Evolutionary conservation across 371 early-diverging fungal species (phyloP).

Genomic region (Mucor mucedo): DNA sequence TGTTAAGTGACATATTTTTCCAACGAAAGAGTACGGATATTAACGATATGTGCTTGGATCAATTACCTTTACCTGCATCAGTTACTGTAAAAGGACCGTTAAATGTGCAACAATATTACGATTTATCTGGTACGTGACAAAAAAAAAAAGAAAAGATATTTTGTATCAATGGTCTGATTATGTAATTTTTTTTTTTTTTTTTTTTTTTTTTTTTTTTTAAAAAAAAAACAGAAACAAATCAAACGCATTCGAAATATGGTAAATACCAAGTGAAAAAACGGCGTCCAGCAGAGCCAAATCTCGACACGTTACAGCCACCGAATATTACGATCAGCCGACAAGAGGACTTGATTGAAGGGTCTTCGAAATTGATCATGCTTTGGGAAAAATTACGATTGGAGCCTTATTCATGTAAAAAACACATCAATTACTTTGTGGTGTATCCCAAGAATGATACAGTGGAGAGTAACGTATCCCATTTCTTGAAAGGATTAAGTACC

Average conservation of each 20-base stretch:
- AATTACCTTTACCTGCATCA: constrained; percentile 40
- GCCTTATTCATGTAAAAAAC: constrained; percentile 61
- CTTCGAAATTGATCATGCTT: constrained; percentile 58
- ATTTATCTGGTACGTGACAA: constrained; percentile 38
- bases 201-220: not conserved
- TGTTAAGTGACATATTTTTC: constrained; percentile 51
- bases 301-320: constrained; percentile 54
- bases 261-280: constrained; percentile 69
- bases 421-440: constrained; percentile 59
- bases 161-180: no score
- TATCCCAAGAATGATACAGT: constrained; percentile 58
- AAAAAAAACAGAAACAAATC: constrained; percentile 51
- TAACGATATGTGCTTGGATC: constrained; percentile 34
- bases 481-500: constrained; percentile 59
- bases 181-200: not conserved
- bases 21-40: constrained; percentile 28
- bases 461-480: constrained; percentile 44
- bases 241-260: constrained; percentile 65
- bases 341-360: constrained; percentile 65
- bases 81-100: constrained; percentile 52
- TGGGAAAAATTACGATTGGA: constrained; percentile 70
- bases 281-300: constrained; percentile 60
- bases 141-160: not conserved
- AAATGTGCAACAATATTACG: constrained; percentile 57
- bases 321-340: constrained; percentile 62